A percentile compares a stretch with the other conserved stretches of the same genome.
phyloP scores from a whole-genome alignment of 257 asterid genomes.

The Fraxinus quadrangulata region DNA sequence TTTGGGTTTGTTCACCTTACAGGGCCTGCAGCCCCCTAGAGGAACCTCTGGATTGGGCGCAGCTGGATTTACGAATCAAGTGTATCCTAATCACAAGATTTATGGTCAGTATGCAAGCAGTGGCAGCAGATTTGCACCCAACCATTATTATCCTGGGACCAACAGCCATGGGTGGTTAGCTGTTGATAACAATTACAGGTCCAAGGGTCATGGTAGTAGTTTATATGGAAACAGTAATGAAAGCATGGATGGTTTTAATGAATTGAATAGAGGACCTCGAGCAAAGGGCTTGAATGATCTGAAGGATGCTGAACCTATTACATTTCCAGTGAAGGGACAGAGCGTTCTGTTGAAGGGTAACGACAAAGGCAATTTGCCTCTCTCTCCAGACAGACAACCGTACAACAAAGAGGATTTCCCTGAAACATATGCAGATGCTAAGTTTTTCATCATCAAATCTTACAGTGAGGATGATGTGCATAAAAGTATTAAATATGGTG shows the following conservation, averaged over 20 bases:
- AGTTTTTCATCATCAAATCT: conserved; percentile 45
- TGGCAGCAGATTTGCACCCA: neutral
- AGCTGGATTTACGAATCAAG: conserved; percentile 31
- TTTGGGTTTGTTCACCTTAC: conserved; percentile 10
- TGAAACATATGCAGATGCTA: conserved; percentile 35
- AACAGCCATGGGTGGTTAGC: conserved; percentile 39
- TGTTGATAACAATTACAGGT: conserved; percentile 35
- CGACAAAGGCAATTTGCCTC: conserved; percentile 30
- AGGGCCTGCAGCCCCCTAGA: conserved; percentile 46
- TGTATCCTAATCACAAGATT: conserved; percentile 36
- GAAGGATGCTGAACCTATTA: conserved; percentile 32
- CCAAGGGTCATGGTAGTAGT: conserved; percentile 37
- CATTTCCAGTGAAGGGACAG: conserved; percentile 39
- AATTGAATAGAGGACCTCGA: conserved; percentile 48
- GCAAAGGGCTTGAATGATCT: conserved; percentile 39
- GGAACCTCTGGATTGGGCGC: conserved; percentile 32
- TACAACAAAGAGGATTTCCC: conserved; percentile 43
- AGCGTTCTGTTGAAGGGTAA: conserved; percentile 33
- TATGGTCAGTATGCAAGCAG: conserved; percentile 34
- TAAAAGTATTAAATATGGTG: conserved; percentile 45
- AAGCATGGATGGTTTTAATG: conserved; percentile 41
- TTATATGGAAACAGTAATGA: conserved; percentile 26
- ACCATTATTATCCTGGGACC: conserved; percentile 24
- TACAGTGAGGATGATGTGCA: conserved; percentile 54
- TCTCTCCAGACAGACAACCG: conserved; percentile 35